Base-by-base conservation (phyloP, 2,329 filamentous ascomycete genomes). In the Beauveria caledonica region DNA sequence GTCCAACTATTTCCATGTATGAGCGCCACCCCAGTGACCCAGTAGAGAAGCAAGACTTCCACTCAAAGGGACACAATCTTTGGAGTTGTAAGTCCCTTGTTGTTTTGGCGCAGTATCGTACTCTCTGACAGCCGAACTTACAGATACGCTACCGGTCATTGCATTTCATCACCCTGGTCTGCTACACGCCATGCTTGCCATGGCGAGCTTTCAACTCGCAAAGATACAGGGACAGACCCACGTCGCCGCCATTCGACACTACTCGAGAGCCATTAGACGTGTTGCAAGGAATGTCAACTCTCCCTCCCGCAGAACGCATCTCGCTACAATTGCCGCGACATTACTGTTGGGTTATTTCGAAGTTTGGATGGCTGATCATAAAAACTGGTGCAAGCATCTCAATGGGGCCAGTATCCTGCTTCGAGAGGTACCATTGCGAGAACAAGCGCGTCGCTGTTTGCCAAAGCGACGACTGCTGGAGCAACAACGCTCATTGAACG, bases 321-420 rank as follows among this genome's bases (percentile, higher is more conserved):
- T 90, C 9, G 86, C 90, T 1, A 97, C 92, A 0, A 77, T 97
- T n/a, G 93, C 92, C 8, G 92, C 92, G 2, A 92, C 90, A 0
- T 78, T 97, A 40, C 77, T 97, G 8, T 80, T 99, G 8, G 90
- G 87, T 0, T 97, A 92, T 71, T 97, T 96, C 68, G 94, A 97
- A 71, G 90, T 97, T 19, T 94, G 93, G 86, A 89, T 88, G 40
- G 93, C 92, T 23, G 93, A 99, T 66, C 93, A 97, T 68, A 86
- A 88, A 60, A 96, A 96, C 71, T 99, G 94, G 94, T 94, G 90
- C 68, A 93, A 89, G 63, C 94, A 97, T 73, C 78, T 97, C 42
- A 85, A 90, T 52, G 94, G 94, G 13, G 90, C 91, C 10, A 86
- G 88, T 45, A 88, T 92, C 64, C 80, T 97, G 33, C 80, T 97